Base-by-base conservation (phyloP, 2,329 filamentous ascomycete genomes). In the Neonectria punicea region DNA sequence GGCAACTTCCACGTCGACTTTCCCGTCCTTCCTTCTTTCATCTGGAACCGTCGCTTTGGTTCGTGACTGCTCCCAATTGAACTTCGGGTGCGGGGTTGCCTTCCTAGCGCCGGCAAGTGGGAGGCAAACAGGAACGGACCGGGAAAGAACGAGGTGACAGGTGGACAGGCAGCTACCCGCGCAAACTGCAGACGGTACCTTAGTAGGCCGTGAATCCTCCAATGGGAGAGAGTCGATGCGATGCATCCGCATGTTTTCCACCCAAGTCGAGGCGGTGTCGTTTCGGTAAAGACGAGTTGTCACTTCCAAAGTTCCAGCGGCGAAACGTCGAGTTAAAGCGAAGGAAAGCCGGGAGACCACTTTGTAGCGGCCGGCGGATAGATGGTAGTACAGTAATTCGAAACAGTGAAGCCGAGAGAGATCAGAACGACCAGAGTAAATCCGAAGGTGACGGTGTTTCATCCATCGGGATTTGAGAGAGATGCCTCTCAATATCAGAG, bases 61-160 rank as follows among this genome's bases (percentile, higher is more conserved):
- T 43, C 54, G 46, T 55, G 58, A 25, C 13, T 20, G 25, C 39
- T 22, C 30, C 9, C 30, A 30, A 25, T 25, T 25, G 25, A 25
- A 30, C 4, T 30, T 30, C 14, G 46, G 32, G 28, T 34, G 32
- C 34, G 39, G 30, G 30, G 30, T 2, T 10, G 9, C 9, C 30
- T 30, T 30, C 16, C 36, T 65, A 57, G 62, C 53, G 58, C 62
- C 51, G 46, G 62, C 62, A 65, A 65, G 30, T 46, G 43, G 14
- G 28, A 56, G 53, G 53, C 28, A 53, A 61, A 57, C 32, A 43
- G 25, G n/a, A 25, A 61, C 18, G n/a, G 34, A 53, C 30, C 5
- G 25, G 11, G 28, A 20, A 20, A 5, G 49, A 51, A 34, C 9
- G 11, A 39, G 14, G 8, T 39, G 36, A 39, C 34, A 16, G 34